Evolutionary conservation across 192 early-diverging fungal genomes (phyloP).

Genomic region (Linnemannia zychae): DNA sequence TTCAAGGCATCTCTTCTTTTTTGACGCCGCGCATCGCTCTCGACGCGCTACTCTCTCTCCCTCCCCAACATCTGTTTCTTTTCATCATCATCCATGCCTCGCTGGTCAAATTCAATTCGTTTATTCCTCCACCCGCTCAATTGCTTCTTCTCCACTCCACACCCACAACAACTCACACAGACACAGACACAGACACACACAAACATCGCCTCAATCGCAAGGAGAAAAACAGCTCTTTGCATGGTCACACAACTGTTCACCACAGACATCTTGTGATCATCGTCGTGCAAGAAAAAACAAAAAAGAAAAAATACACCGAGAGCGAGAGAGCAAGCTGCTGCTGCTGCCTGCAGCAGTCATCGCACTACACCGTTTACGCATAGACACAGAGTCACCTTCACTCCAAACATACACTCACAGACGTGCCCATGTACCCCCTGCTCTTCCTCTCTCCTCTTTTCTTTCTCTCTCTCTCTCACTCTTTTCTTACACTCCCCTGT

Average conservation of each 20-base stretch:
- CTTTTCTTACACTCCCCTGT: too few relatives aligned
- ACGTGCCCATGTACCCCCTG: background rate
- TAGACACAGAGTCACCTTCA: slow-evolving; percentile 4
- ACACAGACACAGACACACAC: background rate
- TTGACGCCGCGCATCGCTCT: background rate
- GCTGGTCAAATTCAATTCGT: background rate
- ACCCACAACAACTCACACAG: background rate
- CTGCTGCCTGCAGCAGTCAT: background rate
- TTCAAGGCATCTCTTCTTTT: background rate
- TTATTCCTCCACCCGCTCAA: background rate
- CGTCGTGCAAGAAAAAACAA: background rate
- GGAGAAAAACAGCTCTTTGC: background rate
- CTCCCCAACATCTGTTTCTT: background rate
- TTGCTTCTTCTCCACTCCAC: background rate
- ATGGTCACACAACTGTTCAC: slow-evolving; percentile 26
- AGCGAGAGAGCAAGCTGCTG: background rate
- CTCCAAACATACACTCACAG: background rate
- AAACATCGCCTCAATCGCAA: background rate
- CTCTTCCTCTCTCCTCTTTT: background rate
- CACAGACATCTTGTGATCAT: slow-evolving; percentile 29
- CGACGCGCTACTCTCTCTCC: background rate
- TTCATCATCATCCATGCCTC: background rate
- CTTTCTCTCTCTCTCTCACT: background rate
- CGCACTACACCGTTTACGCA: background rate
- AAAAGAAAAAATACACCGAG: slow-evolving; percentile 1